Conservation (phyloP, 225 moss, liverwort and hornwort species). For the Anthoceros angustus region DNA sequence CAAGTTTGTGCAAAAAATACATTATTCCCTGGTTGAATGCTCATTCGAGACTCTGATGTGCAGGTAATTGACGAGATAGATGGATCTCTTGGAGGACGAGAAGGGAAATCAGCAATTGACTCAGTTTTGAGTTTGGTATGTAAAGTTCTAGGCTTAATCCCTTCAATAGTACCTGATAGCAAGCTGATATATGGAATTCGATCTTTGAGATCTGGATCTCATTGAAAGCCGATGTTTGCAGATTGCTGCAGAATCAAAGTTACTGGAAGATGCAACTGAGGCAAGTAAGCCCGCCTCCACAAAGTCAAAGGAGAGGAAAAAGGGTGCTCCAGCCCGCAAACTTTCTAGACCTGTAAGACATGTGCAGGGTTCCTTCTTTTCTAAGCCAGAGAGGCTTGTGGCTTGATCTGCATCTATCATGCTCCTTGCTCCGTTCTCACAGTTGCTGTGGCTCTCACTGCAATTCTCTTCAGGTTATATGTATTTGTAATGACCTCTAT, state of each 20-base stretch:
- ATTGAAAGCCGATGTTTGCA: slow-evolving; percentile 6
- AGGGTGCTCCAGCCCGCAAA: slow-evolving; percentile 25
- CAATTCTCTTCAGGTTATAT: slow-evolving; percentile 43
- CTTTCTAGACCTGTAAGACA: slow-evolving; percentile 73
- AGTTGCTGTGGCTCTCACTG: neutral
- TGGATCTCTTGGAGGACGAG: slow-evolving; percentile 61
- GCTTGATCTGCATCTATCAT: neutral
- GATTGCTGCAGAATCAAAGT: slow-evolving; percentile 30
- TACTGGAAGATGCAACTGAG: slow-evolving; percentile 27
- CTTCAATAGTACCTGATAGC: neutral
- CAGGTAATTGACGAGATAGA: slow-evolving; percentile 99
- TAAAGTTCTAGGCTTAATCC: neutral
- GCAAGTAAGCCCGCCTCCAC: slow-evolving; percentile 26
- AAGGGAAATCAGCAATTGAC: slow-evolving; percentile 82
- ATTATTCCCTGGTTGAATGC: slow-evolving; percentile 1
- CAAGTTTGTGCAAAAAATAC: neutral
- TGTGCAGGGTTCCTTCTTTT: neutral
- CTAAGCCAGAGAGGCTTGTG: neutral
- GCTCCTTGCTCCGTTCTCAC: neutral
- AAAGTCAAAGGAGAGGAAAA: slow-evolving; percentile 38
- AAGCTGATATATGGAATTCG: neutral
- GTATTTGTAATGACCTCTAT: slow-evolving; percentile 96
- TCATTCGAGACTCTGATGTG: neutral
- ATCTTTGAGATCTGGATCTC: neutral
- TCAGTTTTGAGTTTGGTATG: slow-evolving; percentile 75